Evolutionary conservation across 108 stramenopile genomes (phyloP), one percentile per base, ranked within the genome.

Genomic region (Pseudonitzschia multiseries): DNA sequence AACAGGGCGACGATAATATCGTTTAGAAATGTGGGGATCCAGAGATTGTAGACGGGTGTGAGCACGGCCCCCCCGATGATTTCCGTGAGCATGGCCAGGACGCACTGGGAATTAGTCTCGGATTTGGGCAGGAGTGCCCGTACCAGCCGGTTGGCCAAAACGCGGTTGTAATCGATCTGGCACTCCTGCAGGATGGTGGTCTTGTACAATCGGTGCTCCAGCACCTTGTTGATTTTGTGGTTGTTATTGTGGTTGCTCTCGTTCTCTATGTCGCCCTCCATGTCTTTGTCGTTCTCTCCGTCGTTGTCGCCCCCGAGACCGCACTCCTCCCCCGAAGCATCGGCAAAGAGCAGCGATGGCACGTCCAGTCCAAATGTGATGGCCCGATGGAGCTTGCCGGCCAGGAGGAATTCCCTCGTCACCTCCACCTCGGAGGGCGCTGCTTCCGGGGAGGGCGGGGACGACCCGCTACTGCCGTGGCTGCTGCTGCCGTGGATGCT

Each of bases 361-460:
- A 94, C 88, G 76, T 94, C 93, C 42, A 94, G 57, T 22, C 93
- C 93, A 81, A 94, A 94, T n/a, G 89, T 92, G 17, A 94, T 51
- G 33, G 91, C 91, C 4, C 77, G 81, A 71, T 94, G 93, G 41
- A 94, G 68, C 63, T 85, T 86, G 15, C 93, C 91, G 2, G 88
- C 79, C 27, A 91, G 73, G 41, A 94, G 74, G 59, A 88, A 94
- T 72, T 94, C 93, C 8, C 84, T 69, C 27, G 84, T 73, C 44
- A 94, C 84, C 26, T 82, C 81, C 56, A 94, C 87, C 75, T 94
- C 93, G 24, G 84, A 79, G 17, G 81, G 72, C 26, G 40, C n/a
- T n/a, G n/a, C n/a, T n/a, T n/a, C n/a, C n/a, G n/a, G n/a, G n/a
- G n/a, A n/a, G n/a, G n/a, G n/a, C n/a, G n/a, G n/a, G n/a, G n/a